A percentile compares a stretch with the other conserved stretches of the same genome.
phyloP scores from a whole-genome alignment of 768 basidiomycete species.

The Peribolospora baueri region DNA sequence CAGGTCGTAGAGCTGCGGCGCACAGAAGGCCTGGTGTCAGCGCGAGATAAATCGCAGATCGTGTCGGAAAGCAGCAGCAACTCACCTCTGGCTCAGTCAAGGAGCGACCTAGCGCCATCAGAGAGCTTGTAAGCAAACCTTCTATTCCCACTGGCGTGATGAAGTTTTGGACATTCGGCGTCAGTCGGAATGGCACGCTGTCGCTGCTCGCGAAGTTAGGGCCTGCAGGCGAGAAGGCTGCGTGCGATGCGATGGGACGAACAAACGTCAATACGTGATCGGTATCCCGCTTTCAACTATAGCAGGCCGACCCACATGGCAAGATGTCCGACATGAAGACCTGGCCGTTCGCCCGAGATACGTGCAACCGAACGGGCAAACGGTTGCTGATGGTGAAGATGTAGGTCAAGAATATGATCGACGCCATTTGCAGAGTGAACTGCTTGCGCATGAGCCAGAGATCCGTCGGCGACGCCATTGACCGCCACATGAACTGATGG shows the following conservation, averaged over 20 bases:
- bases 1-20: constrained; percentile 35
- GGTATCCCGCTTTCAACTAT: background rate
- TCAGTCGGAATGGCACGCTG: constrained; percentile 84
- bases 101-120: constrained; percentile 74
- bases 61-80: background rate
- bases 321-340: constrained; percentile 82
- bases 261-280: background rate
- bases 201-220: constrained; percentile 53
- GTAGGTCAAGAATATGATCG: constrained; percentile 77
- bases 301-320: constrained; percentile 33
- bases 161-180: constrained; percentile 86
- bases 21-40: background rate
- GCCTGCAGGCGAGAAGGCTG: constrained; percentile 21
- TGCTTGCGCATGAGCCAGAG: constrained; percentile 96
- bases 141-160: constrained; percentile 70
- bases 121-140: constrained; percentile 58
- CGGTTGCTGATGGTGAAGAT: constrained; percentile 61
- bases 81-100: constrained; percentile 75
- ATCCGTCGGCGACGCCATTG: constrained; percentile 59
- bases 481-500: constrained; percentile 66
- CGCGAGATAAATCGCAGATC: background rate
- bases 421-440: constrained; percentile 70
- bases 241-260: background rate
- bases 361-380: constrained; percentile 55
- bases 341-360: constrained; percentile 69